Conservation (phyloP, 2,329 filamentous ascomycete genomes). For the Mycocentrospora acerina region DNA sequence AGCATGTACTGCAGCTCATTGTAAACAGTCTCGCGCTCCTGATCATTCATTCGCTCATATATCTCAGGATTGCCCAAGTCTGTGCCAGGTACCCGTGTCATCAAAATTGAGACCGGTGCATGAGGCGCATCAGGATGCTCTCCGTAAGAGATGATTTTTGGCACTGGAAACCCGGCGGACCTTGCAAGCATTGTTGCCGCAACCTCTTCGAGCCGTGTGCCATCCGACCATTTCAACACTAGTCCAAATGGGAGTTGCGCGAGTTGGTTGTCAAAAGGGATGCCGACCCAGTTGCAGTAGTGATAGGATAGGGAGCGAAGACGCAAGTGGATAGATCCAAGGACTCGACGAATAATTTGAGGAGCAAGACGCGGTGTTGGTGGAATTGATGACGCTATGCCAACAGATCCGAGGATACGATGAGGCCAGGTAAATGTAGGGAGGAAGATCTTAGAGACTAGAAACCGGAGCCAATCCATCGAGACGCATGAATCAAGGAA, state of each 20-base stretch:
- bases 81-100: slow-evolving; percentile 44
- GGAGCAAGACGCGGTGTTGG: neutral
- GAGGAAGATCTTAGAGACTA: neutral
- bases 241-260: slow-evolving; percentile 16
- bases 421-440: slow-evolving; percentile 3
- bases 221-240: slow-evolving; percentile 20
- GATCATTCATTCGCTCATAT: slow-evolving; percentile 23
- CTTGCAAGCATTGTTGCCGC: slow-evolving; percentile 14
- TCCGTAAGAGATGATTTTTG: slow-evolving; percentile 18
- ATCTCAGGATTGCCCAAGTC: slow-evolving; percentile 32
- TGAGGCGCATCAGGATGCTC: slow-evolving; percentile 15
- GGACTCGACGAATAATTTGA: neutral
- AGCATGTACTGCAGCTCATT: slow-evolving; percentile 40
- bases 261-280: slow-evolving; percentile 16
- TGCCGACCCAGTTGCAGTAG: slow-evolving; percentile 15
- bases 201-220: slow-evolving; percentile 20
- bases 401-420: neutral
- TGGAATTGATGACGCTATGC: slow-evolving; percentile 1
- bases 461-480: neutral
- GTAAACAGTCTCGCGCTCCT: slow-evolving; percentile 36
- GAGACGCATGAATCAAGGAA: no score
- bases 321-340: neutral
- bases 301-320: slow-evolving; percentile 1
- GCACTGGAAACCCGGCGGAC: slow-evolving; percentile 19
- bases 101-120: slow-evolving; percentile 16